Base-by-base conservation (phyloP, 768 basidiomycete genomes). In the Suillus occidentalis region DNA sequence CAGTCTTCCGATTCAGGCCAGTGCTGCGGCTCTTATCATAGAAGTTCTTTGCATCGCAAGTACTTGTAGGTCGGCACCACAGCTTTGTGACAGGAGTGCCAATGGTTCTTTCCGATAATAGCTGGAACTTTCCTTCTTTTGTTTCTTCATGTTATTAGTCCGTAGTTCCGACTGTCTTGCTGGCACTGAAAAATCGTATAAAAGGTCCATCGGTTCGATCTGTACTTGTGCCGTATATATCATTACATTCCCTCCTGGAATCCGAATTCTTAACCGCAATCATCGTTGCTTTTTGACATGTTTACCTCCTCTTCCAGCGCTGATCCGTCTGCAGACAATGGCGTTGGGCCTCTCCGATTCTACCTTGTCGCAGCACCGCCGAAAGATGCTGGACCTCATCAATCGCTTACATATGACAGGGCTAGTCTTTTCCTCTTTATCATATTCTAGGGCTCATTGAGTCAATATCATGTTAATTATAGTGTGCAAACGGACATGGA, bases 401-500 rank as follows among this genome's bases (percentile, higher is more conserved):
- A 88, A 89, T 63, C 82, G 82, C 1, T 72, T 91, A 0, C 86
- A 86, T 12, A 84, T 74, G 53, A 89, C 87, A 0, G 89, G 90
- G 89, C 88, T 65, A 14, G 76, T 28, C 7, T 13, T 22, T 66
- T 20, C 55, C 14, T 42, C 28, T 60, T 6, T 20, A 22, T 63
- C 34, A 50, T 63, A 25, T 20, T 68, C 60, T 9, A 49, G 22
- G 9, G n/a, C 37, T 60, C 31, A 59, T 37, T 6, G 25, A 34
- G 9, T 13, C 34, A 14, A 34, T n/a, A 34, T 47, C 5, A 37
- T 37, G 28, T 52, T 57, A 63, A 9, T n/a, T 20, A 13, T 52
- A 91, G 90, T 0, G 88, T 89, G 0, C 85, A 91, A 66, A 78
- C 83, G 16, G 88, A 92, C 61, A 85, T 93, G 12, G 89, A 91